A percentile compares a stretch with the other conserved stretches of the same genome.
Evolutionary conservation across 192 early-diverging fungal species (phyloP).

Genomic region (Backusella macrospora): DNA sequence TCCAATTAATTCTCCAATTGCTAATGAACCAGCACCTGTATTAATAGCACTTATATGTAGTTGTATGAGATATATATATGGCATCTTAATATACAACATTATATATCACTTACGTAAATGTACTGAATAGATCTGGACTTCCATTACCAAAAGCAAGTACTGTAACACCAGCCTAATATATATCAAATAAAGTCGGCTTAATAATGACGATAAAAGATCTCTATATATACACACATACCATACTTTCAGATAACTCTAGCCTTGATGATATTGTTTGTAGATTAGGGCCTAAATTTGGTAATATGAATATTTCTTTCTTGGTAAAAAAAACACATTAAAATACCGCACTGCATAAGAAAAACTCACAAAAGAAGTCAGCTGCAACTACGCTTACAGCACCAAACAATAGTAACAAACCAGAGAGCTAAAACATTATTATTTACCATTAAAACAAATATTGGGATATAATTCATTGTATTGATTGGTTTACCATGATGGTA

Average conservation of each 20-base stretch:
- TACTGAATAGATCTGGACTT: constrained; percentile 89
- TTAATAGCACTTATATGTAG: constrained; percentile 60
- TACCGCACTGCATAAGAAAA: background rate
- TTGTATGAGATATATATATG: background rate
- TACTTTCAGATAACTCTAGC: constrained; percentile 79
- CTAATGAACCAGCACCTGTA: constrained; percentile 71
- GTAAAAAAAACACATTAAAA: background rate
- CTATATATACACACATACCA: constrained; percentile 46
- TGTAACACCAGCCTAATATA: constrained; percentile 64
- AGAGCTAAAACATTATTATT: background rate
- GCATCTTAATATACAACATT: background rate
- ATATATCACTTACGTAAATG: constrained; percentile 49
- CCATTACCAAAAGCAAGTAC: constrained; percentile 87
- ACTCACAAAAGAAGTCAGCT: constrained; percentile 76
- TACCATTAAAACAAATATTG: constrained; percentile 28
- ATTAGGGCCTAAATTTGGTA: constrained; percentile 61
- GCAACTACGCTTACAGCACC: constrained; percentile 71
- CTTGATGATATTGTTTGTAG: constrained; percentile 74
- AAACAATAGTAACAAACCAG: constrained; percentile 47
- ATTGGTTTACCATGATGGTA: constrained; percentile 40
- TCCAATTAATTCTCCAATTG: constrained; percentile 89
- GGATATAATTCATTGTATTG: background rate
- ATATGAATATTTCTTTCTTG: background rate
- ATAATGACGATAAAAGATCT: constrained; percentile 6
- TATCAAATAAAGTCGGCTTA: background rate